phyloP scores from a whole-genome alignment of 2,329 filamentous ascomycete species.

The Cadophora malorum region DNA sequence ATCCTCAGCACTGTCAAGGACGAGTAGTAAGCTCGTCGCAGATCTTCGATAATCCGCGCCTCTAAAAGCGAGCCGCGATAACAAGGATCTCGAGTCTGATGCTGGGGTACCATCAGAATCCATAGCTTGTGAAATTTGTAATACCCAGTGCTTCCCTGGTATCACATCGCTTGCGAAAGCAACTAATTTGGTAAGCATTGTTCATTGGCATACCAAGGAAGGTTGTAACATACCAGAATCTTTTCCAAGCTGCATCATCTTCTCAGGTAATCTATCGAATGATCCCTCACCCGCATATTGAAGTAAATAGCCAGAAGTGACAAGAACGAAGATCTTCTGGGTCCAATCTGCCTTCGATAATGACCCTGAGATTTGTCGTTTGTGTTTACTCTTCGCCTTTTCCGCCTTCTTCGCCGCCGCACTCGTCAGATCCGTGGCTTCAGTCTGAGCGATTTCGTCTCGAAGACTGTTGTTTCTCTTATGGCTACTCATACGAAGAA shows the following conservation, averaged over 20 bases:
- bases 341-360: slow-evolving; percentile 64
- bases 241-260: slow-evolving; percentile 72
- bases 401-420: slow-evolving; percentile 47
- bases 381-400: slow-evolving; percentile 51
- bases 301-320: slow-evolving; percentile 72
- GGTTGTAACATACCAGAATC: slow-evolving; percentile 56
- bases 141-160: slow-evolving; percentile 79
- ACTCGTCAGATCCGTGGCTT: slow-evolving; percentile 26
- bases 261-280: slow-evolving; percentile 76
- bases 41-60: slow-evolving; percentile 59
- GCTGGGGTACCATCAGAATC: slow-evolving; percentile 61
- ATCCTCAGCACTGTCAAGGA: slow-evolving; percentile 74
- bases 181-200: slow-evolving; percentile 58
- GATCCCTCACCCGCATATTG: slow-evolving; percentile 76
- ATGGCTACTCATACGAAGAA: slow-evolving; percentile 64
- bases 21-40: slow-evolving; percentile 70
- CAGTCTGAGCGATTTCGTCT: slow-evolving; percentile 45
- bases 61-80: slow-evolving; percentile 69
- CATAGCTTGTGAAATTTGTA: slow-evolving; percentile 74
- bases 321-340: slow-evolving; percentile 74
- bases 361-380: slow-evolving; percentile 45
- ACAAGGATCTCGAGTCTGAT: slow-evolving; percentile 63
- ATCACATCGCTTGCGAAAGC: slow-evolving; percentile 83
- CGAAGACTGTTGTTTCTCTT: slow-evolving; percentile 55
- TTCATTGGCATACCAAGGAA: neutral